phyloP scores from a whole-genome alignment of 2,329 filamentous ascomycete species.

The Ophiostoma australiae region DNA sequence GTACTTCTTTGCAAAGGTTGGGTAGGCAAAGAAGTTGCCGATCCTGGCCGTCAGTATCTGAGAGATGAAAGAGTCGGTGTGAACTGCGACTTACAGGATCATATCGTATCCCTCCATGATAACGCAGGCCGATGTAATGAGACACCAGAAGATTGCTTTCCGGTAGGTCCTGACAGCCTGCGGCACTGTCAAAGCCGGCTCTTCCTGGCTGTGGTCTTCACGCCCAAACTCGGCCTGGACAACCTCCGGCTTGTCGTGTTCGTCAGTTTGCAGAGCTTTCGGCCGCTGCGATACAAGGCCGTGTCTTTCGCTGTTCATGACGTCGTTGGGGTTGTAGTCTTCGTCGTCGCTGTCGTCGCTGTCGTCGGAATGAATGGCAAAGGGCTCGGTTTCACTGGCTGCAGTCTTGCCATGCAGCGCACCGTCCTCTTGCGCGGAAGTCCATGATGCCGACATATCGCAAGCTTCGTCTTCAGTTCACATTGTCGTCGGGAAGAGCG shows the following conservation, averaged over 20 bases:
- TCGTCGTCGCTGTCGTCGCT: neutral
- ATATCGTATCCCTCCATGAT: conserved; percentile 32
- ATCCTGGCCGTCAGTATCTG: conserved; percentile 20
- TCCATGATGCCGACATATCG: neutral
- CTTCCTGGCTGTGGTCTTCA: neutral
- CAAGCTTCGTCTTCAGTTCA: neutral
- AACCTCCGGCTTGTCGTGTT: neutral
- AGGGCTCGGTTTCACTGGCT: neutral
- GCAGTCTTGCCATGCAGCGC: neutral
- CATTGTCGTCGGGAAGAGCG: neutral
- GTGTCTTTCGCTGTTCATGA: neutral
- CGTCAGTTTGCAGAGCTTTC: neutral
- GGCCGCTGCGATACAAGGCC: neutral
- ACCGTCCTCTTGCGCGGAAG: neutral
- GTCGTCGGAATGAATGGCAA: neutral
- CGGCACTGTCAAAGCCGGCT: conserved; percentile 24
- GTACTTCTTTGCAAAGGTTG: conserved; percentile 30
- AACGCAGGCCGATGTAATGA: conserved; percentile 27
- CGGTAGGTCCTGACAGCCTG: conserved; percentile 29
- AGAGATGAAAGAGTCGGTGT: neutral
- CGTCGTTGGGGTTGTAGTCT: neutral
- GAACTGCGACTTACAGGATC: conserved; percentile 22
- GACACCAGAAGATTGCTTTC: conserved; percentile 26
- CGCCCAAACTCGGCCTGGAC: neutral
- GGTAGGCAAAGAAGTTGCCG: conserved; percentile 29